Conservation (phyloP, 805 yeast genomes). For the Blastobotrys mokoenaii region DNA sequence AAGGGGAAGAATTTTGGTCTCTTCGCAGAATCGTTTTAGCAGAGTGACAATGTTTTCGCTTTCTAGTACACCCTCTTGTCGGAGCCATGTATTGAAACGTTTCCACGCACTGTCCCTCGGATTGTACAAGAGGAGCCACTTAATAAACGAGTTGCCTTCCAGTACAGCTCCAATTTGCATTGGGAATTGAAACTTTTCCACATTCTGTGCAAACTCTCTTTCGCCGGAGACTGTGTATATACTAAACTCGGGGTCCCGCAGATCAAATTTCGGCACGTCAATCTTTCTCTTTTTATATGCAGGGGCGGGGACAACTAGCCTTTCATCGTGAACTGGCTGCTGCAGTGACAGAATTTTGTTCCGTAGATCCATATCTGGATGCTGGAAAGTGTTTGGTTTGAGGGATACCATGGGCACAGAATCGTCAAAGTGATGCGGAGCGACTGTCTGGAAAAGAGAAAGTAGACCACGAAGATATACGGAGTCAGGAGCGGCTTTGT, state of each 20-base stretch:
- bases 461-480: too few species aligned
- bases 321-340: neutral
- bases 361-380: neutral
- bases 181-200: constrained; percentile 14
- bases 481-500: too few species aligned
- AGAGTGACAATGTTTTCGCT: neutral
- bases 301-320: neutral
- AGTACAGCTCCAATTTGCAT: constrained; percentile 16
- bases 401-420: neutral
- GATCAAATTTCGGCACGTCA: neutral
- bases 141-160: constrained; percentile 8
- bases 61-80: neutral
- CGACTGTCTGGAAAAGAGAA: too few species aligned
- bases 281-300: neutral
- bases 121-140: constrained; percentile 9
- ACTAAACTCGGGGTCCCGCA: constrained; percentile 1
- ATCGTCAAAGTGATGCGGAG: neutral
- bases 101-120: constrained; percentile 13
- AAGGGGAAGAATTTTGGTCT: neutral
- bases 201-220: constrained; percentile 10
- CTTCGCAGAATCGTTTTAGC: neutral
- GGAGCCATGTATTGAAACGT: constrained; percentile 15
- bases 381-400: neutral
- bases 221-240: constrained; percentile 4
- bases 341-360: neutral